These are phyloP conservation scores for Neofusicoccum umdonicola DNA, from an alignment of 2,329 filamentous ascomycete species.

Conservation along the genomic window DNA sequence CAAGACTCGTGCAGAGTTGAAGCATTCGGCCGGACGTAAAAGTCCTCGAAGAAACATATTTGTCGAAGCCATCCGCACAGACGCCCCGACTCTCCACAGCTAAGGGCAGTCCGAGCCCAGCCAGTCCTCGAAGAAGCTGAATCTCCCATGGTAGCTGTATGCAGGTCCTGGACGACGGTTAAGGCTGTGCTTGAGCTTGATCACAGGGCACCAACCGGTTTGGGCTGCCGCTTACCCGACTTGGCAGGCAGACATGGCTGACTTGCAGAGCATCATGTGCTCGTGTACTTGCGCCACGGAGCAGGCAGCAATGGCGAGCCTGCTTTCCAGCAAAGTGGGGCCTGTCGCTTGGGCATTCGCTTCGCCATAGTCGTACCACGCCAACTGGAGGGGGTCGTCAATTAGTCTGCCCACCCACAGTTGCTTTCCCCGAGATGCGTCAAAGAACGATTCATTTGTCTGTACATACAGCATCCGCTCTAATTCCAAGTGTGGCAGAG, in stretches of 20 bases:
- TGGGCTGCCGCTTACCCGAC: constrained; percentile 1
- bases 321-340: neutral
- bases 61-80: no score
- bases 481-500: neutral
- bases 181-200: constrained; percentile 4
- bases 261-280: neutral
- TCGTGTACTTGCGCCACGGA: neutral
- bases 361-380: neutral
- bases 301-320: neutral
- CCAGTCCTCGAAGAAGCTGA: no score
- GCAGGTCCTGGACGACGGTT: neutral
- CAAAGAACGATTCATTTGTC: neutral
- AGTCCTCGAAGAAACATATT: no score
- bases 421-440: no score
- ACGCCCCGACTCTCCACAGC: no score
- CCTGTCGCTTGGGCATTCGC: neutral
- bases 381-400: no score
- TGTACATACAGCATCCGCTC: neutral
- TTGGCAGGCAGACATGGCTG: neutral
- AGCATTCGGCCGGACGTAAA: no score
- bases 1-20: no score
- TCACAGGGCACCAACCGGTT: neutral
- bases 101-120: no score
- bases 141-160: neutral
- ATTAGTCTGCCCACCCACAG: no score